Evolutionary conservation across 2,329 filamentous ascomycete species (phyloP).

Genomic region (Aaosphaeria arxii): DNA sequence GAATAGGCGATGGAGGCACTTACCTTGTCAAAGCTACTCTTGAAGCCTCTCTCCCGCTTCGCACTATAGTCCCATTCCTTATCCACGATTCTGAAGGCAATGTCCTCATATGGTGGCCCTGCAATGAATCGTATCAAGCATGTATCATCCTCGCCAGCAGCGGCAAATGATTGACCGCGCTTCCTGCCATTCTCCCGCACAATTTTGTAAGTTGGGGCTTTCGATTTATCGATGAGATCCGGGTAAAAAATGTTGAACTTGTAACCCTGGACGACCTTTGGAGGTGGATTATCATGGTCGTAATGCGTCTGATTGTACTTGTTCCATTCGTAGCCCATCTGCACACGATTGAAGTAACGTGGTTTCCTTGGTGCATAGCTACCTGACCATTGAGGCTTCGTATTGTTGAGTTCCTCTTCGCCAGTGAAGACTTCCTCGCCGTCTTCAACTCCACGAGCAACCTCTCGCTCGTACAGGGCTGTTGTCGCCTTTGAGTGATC

Average conservation of each 20-base stretch:
- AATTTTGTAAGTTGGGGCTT: constrained; percentile 93
- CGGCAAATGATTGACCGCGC: constrained; percentile 86
- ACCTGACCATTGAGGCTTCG: constrained; percentile 73
- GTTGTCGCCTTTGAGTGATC: constrained; percentile 86
- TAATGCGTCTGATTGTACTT: constrained; percentile 99
- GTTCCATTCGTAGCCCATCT: constrained; percentile 99
- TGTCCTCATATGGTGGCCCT: constrained; percentile 92
- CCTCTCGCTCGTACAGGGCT: constrained; percentile 87
- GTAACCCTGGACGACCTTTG: constrained; percentile 97
- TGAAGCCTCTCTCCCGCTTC: constrained; percentile 91
- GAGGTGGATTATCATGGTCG: constrained; percentile 95
- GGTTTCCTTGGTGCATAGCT: constrained; percentile 90
- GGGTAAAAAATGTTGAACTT: constrained; percentile 99
- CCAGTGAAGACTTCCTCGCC: constrained; percentile 94
- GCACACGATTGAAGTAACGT: constrained; percentile 94
- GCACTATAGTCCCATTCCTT: constrained; percentile 99
- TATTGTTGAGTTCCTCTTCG: constrained; percentile 72
- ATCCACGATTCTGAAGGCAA: constrained; percentile 96
- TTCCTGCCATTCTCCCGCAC: constrained; percentile 88
- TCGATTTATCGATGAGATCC: constrained; percentile 90
- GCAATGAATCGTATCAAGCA: constrained; percentile 95
- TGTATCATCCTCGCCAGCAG: constrained; percentile 93
- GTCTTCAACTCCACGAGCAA: constrained; percentile 84
- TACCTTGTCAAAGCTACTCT: constrained; percentile 96
- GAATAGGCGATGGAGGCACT: constrained; percentile 23